Conservation (phyloP, 2,329 filamentous ascomycete genomes). For the Pseudogymnoascus sp. region DNA sequence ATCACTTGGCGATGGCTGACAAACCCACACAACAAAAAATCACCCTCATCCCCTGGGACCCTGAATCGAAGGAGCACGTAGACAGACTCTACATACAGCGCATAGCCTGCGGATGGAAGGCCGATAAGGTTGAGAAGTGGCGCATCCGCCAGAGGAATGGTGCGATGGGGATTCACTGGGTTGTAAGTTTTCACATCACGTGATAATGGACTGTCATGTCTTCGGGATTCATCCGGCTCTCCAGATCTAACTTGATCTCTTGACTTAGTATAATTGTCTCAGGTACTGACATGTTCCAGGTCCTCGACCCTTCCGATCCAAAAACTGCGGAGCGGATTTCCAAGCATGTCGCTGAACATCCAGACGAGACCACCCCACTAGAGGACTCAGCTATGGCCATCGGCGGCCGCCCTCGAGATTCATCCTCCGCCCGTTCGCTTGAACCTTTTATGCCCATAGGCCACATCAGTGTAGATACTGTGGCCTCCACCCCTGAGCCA, state of each 20-base stretch:
- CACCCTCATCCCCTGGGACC: slow-evolving; percentile 39
- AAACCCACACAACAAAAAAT: slow-evolving; percentile 18
- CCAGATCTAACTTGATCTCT: background rate
- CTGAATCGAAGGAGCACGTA: slow-evolving; percentile 31
- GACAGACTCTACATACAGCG: slow-evolving; percentile 36
- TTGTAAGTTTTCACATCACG: slow-evolving; percentile 14
- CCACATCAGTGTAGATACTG: slow-evolving; percentile 20
- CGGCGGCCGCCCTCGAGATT: slow-evolving; percentile 15
- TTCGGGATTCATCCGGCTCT: background rate
- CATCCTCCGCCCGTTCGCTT: slow-evolving; percentile 4
- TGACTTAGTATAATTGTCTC: background rate
- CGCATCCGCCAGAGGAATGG: slow-evolving; percentile 13
- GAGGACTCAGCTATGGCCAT: slow-evolving; percentile 17
- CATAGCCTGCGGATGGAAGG: slow-evolving; percentile 38
- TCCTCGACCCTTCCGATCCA: slow-evolving; percentile 15
- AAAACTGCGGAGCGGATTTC: slow-evolving; percentile 14
- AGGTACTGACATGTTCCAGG: slow-evolving; percentile 1
- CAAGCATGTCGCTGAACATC: slow-evolving; percentile 15
- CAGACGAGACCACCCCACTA: slow-evolving; percentile 15
- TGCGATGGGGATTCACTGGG: slow-evolving; percentile 19
- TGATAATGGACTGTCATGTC: background rate
- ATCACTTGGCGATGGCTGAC: background rate
- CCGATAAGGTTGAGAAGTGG: slow-evolving; percentile 28
- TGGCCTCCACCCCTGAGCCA: slow-evolving; percentile 1
- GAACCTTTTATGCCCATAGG: slow-evolving; percentile 20